These are phyloP conservation scores for Ceratobasidium sp. DNA, from an alignment of 1,284 basidiomycete genomes.

Conservation along the genomic window DNA sequence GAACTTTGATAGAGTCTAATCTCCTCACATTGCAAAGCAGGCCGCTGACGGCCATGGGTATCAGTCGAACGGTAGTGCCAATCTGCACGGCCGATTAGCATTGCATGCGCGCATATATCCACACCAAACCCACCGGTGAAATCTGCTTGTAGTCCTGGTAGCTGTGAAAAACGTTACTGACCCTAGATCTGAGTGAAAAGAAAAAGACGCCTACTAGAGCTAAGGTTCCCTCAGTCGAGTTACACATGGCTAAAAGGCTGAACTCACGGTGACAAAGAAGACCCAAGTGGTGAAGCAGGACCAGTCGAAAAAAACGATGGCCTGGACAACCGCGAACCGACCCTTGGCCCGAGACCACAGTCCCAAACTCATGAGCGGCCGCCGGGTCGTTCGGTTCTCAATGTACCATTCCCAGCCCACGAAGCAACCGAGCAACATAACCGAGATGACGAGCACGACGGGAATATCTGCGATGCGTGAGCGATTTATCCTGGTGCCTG, in stretches of 20 bases:
- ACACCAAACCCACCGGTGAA: constrained; percentile 52
- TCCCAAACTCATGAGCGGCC: constrained; percentile 73
- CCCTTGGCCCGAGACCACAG: constrained; percentile 75
- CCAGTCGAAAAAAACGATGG: constrained; percentile 74
- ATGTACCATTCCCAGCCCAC: constrained; percentile 73
- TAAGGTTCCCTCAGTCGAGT: constrained; percentile 46
- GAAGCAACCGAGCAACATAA: constrained; percentile 66
- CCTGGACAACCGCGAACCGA: constrained; percentile 68
- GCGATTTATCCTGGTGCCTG: background rate
- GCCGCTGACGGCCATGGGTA: constrained; percentile 79
- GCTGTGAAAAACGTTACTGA: constrained; percentile 40
- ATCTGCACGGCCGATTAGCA: constrained; percentile 51
- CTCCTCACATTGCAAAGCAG: constrained; percentile 65
- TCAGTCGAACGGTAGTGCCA: constrained; percentile 73
- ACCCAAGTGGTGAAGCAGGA: constrained; percentile 55
- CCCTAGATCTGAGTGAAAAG: background rate
- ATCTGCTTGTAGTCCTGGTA: constrained; percentile 68
- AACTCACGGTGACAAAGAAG: constrained; percentile 63
- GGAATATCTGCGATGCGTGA: constrained; percentile 54
- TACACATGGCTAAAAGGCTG: background rate
- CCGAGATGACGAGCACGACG: constrained; percentile 67
- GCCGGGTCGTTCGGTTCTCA: constrained; percentile 55
- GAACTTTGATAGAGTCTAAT: constrained; percentile 48
- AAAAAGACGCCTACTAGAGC: constrained; percentile 56
- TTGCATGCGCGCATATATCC: background rate